A percentile compares a stretch with the other conserved stretches of the same genome.
Conservation (phyloP, 257 asterid genomes). For the Solanum pimpinellifolium region DNA sequence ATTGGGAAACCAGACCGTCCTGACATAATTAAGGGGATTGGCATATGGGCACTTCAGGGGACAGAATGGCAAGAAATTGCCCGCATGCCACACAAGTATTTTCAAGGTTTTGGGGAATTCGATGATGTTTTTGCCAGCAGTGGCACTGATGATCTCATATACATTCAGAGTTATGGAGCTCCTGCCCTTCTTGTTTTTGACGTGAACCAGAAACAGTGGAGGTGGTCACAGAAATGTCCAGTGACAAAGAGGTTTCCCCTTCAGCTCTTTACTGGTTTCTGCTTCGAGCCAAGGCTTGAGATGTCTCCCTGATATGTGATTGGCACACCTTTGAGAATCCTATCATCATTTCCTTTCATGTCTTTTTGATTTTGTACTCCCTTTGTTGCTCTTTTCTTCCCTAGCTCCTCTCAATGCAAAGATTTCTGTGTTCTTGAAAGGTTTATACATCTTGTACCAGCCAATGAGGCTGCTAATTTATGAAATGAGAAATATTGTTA, state of each 20-base stretch:
- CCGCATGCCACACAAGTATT: slow-evolving; percentile 75
- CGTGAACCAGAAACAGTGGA: slow-evolving; percentile 57
- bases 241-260: slow-evolving; percentile 84
- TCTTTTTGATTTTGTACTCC: slow-evolving; percentile 3
- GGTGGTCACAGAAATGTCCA: slow-evolving; percentile 89
- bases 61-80: slow-evolving; percentile 70
- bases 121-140: slow-evolving; percentile 95
- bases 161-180: slow-evolving; percentile 87
- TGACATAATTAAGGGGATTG: slow-evolving; percentile 81
- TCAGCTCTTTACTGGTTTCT: slow-evolving; percentile 89
- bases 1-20: slow-evolving; percentile 74
- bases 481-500: slow-evolving; percentile 9
- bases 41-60: slow-evolving; percentile 70
- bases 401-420: neutral
- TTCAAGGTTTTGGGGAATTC: slow-evolving; percentile 93
- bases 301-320: slow-evolving; percentile 38
- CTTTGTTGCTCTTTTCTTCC: neutral
- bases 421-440: slow-evolving; percentile 13
- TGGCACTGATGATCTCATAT: slow-evolving; percentile 67
- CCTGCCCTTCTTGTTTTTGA: slow-evolving; percentile 75
- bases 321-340: neutral
- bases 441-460: slow-evolving; percentile 17
- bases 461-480: slow-evolving; percentile 13
- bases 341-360: slow-evolving; percentile 19
- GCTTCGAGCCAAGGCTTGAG: slow-evolving; percentile 85